Base-by-base conservation (phyloP, 2,329 filamentous ascomycete species). In the Hirsutella rhossiliensis region DNA sequence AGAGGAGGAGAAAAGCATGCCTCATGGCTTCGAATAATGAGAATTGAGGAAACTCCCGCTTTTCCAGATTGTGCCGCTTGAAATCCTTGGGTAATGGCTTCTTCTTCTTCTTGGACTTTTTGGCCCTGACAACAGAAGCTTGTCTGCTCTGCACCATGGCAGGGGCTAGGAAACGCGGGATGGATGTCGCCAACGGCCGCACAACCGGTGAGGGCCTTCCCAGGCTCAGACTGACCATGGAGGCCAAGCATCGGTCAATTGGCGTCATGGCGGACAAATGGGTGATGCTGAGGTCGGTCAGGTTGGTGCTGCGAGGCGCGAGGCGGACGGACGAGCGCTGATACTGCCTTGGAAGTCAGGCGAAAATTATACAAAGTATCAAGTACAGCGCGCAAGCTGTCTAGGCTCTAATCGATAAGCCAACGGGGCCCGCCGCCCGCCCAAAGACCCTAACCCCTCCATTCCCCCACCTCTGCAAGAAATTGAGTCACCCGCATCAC, bases 1-100 rank as follows among this genome's bases (percentile, higher is more conserved):
- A 11, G 34, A 11, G 15, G 7, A 11, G 8, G 32, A 7, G 34
- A 23, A 11, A 15, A 38, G 37, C 72, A 46, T 66, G 87, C 87
- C 89, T 79, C 79, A 98, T 92, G 15, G 92, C 94, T 69, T 98
- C 92, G 52, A 87, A 84, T 29, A 98, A 72, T 1, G 87, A 78
- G 58, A 84, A 95, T 56, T 85, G 82, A 1, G 65, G 64, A 34
- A 66, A 67, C 31, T 87, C 72, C 38, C 79, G 75, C 50, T 78
- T 69, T 49, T 75, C 75, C 50, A 90, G 62, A 50, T 79, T 74
- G 60, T 80, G 88, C 29, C 78, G 75, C 50, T 76, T 78, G 49
- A 76, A 78, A 11, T 75, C 71, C 65, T 86, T 87, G 57, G 78
- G 75, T 43, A 72, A 65, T 54, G 73, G 69, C 63, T 73, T 80